These are phyloP conservation scores for Citrullus amarus DNA, from an alignment of 306 rosid genomes.

Conservation along the genomic window DNA sequence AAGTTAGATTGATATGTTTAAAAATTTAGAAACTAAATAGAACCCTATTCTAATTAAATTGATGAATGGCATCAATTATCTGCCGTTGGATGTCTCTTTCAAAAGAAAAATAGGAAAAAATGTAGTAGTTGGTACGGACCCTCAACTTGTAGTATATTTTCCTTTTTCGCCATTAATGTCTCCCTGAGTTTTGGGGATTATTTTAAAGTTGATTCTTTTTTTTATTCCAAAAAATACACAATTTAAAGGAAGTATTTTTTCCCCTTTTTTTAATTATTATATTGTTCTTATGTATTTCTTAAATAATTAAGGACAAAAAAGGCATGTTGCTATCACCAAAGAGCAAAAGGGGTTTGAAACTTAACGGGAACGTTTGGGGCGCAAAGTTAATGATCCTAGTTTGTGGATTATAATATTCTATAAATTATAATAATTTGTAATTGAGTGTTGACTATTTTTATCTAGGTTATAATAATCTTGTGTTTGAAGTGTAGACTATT, in stretches of 20 bases:
- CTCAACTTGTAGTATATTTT: neutral
- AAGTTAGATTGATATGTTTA: too few species aligned
- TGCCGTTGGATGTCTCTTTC: constrained; percentile 5
- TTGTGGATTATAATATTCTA: too few species aligned
- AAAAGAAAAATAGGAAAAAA: neutral
- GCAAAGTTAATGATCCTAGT: too few species aligned
- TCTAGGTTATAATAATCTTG: too few species aligned
- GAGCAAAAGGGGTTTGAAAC: neutral
- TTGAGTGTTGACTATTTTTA: too few species aligned
- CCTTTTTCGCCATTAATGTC: neutral
- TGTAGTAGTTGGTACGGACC: neutral
- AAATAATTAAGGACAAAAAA: too few species aligned
- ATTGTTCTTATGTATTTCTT: neutral
- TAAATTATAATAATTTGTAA: too few species aligned
- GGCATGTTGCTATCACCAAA: neutral
- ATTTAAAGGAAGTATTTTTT: neutral
- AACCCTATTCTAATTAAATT: too few species aligned
- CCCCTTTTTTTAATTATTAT: too few species aligned
- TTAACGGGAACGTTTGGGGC: neutral
- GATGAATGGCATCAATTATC: neutral
- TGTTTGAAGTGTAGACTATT: too few species aligned
- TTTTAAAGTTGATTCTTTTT: neutral
- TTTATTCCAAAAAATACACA: too few species aligned
- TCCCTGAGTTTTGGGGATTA: neutral
- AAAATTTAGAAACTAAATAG: too few species aligned